Evolutionary conservation across 306 rosid genomes (phyloP).

Genomic region (barrel medic (Medicago truncatula)): MtrunA17r5.0-ANR NC_053042.1:37170501-37171000

Average conservation of each 20-base stretch:
- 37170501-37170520: no score
- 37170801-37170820: conserved; percentile 14
- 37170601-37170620: conserved; percentile 16
- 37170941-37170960: conserved; percentile 17
- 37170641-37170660: neutral
- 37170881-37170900: conserved; percentile 32
- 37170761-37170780: neutral
- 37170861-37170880: conserved; percentile 38
- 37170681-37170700: conserved; percentile 3
- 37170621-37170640: neutral
- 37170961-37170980: neutral
- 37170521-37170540: no score
- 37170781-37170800: neutral
- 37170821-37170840: neutral
- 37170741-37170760: neutral
- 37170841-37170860: neutral
- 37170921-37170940: conserved; percentile 11
- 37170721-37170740: neutral
- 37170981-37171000: no score
- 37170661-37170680: neutral
- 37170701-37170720: neutral
- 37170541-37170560: no score
- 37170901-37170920: neutral
- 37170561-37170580: neutral
- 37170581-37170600: conserved; percentile 21